Base-by-base conservation (phyloP, 1,139 yeast species). In the Saccharomyces pastorianus region DNA sequence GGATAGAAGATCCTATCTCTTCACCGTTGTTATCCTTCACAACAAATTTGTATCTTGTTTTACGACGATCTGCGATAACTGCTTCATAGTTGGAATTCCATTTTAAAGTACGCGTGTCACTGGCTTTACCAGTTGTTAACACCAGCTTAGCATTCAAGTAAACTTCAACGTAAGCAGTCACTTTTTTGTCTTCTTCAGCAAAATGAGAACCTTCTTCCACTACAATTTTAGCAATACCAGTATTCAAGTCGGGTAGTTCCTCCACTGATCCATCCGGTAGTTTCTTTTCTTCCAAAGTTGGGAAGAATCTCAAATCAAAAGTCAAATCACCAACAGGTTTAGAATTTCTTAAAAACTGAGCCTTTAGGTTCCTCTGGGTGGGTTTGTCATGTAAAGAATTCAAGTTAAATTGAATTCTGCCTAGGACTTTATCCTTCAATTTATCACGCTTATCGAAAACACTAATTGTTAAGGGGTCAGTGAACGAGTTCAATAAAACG, bases 211-310 rank as follows among this genome's bases (percentile, higher is more conserved):
- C 64, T 42, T 62, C 65, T 48, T 62, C 62, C 46, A 64, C 50
- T 13, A 51, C 52, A 26, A 85, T 69, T 65, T 83, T 79, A 31
- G 85, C 82, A 63, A 93, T 84, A 76, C 98, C 98, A 23, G 96
- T 88, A 71, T 88, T 90, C 70, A 88, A 81, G 60, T 89, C 96
- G 51, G 96, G 96, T 47, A 95, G 90, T 47, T 96, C 91, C 60
- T 82, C 84, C 51, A 79, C 75, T 7, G 95, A 87, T 52, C 96
- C 97, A 71, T 90, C 96, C 2, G 88, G 89, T 61, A 84, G 79
- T 60, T 78, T 79, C 54, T 80, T 78, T 42, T 95, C 85, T 68
- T 85, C 88, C 58, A 89, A 72, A 14, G 91, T 84, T 49, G 95
- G 95, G 78, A 83, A 82, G 74, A 80, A 88, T 59, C 83, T 81